Conservation (phyloP, 2,329 filamentous ascomycete species). For the Penicillium sp. region DNA sequence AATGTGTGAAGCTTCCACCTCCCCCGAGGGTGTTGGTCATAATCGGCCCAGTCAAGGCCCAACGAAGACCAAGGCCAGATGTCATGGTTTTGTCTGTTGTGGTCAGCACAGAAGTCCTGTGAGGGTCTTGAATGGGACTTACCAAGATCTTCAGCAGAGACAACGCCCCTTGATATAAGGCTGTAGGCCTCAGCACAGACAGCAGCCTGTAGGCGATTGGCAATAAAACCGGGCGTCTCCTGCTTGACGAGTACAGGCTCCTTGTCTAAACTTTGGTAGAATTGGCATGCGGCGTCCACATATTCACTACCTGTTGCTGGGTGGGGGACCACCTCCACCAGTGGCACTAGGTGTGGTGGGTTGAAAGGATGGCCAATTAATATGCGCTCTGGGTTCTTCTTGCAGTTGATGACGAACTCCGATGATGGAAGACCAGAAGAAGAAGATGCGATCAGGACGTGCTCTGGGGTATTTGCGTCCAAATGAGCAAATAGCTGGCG, state of each 20-base stretch:
- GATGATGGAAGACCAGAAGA: constrained; percentile 14
- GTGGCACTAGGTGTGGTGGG: constrained; percentile 51
- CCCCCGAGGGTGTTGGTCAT: constrained; percentile 19
- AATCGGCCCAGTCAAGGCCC: constrained; percentile 16
- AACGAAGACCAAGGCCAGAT: constrained; percentile 19
- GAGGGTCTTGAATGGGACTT: neutral
- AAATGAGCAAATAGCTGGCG: constrained; percentile 17
- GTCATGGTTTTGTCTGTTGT: constrained; percentile 15
- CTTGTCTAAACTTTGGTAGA: constrained; percentile 46
- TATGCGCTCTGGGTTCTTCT: constrained; percentile 35
- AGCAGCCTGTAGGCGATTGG: constrained; percentile 49
- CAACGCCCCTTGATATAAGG: constrained; percentile 36
- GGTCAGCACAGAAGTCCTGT: neutral
- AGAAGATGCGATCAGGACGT: constrained; percentile 19
- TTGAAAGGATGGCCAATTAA: constrained; percentile 53
- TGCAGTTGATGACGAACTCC: constrained; percentile 9
- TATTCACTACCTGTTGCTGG: constrained; percentile 26
- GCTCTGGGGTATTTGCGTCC: constrained; percentile 15
- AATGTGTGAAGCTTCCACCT: constrained; percentile 17
- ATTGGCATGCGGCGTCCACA: constrained; percentile 17
- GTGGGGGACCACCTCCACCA: constrained; percentile 50
- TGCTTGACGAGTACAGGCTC: constrained; percentile 44
- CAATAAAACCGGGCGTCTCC: constrained; percentile 48
- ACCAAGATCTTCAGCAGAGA: constrained; percentile 20
- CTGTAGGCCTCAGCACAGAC: constrained; percentile 41